A percentile compares a stretch with the other conserved stretches of the same genome.
phyloP scores from a whole-genome alignment of 2,329 filamentous ascomycete genomes.

The Penicillium olsonii region DNA sequence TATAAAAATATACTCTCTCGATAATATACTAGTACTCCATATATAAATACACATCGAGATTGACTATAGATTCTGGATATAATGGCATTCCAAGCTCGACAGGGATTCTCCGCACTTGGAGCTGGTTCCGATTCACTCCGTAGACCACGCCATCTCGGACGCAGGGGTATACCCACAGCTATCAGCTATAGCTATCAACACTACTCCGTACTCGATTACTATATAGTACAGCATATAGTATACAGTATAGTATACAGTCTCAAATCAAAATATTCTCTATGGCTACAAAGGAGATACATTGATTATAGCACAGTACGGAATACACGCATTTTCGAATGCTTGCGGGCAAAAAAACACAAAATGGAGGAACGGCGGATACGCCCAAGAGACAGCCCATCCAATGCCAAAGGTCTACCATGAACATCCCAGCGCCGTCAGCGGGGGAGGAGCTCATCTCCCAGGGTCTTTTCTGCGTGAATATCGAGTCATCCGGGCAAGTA shows the following conservation, averaged over 20 bases:
- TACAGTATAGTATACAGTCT: too few species aligned
- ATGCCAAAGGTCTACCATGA: neutral
- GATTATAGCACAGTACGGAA: conserved; percentile 48
- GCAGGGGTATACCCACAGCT: neutral
- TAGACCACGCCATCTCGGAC: conserved; percentile 12
- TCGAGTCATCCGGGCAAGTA: conserved; percentile 26
- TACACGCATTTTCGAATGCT: conserved; percentile 42
- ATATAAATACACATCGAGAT: too few species aligned
- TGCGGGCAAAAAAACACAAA: conserved; percentile 33
- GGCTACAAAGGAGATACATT: conserved; percentile 47
- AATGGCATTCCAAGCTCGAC: neutral
- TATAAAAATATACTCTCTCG: too few species aligned
- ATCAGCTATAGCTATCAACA: neutral
- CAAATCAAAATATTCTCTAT: conserved; percentile 26
- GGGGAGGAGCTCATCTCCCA: neutral
- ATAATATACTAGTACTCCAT: too few species aligned
- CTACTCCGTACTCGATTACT: too few species aligned
- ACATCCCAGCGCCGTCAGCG: neutral
- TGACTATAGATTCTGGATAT: too few species aligned
- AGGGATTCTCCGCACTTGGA: conserved; percentile 29
- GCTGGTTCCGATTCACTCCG: conserved; percentile 30
- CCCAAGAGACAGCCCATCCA: neutral
- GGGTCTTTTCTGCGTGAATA: conserved; percentile 15
- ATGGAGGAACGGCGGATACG: conserved; percentile 22
- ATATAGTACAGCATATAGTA: too few species aligned